Conservation (phyloP, 169 alveolate species). For the Theileria annulata region DNA sequence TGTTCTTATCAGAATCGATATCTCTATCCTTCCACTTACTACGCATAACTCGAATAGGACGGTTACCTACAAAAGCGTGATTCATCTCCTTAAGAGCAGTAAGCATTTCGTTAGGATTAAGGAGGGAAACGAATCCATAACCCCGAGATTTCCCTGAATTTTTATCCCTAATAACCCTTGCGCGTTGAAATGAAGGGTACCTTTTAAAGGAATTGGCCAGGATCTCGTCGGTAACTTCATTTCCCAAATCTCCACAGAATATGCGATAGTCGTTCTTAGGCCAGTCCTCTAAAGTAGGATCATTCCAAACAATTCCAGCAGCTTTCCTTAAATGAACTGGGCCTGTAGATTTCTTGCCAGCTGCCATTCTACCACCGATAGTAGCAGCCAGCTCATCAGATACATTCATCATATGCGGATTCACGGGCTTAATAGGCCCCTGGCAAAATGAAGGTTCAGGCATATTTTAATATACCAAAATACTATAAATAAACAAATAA, state of each 20-base stretch:
- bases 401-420: slow-evolving; percentile 22
- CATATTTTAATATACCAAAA: not conserved
- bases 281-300: slow-evolving; percentile 96
- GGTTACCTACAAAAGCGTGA: slow-evolving; percentile 92
- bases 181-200: slow-evolving; percentile 91
- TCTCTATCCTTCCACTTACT: slow-evolving; percentile 93
- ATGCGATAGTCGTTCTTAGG: slow-evolving; percentile 95
- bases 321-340: slow-evolving; percentile 88
- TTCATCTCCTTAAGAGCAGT: slow-evolving; percentile 94
- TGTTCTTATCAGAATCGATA: slow-evolving; percentile 77
- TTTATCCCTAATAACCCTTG: slow-evolving; percentile 93
- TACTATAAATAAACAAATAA: not conserved
- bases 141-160: slow-evolving; percentile 95
- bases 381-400: slow-evolving; percentile 67
- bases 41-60: slow-evolving; percentile 90
- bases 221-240: slow-evolving; percentile 96
- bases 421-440: slow-evolving; percentile 5
- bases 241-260: slow-evolving; percentile 96
- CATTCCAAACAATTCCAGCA: slow-evolving; percentile 96
- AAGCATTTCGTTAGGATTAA: slow-evolving; percentile 89
- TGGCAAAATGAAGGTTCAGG: not conserved
- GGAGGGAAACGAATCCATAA: slow-evolving; percentile 92
- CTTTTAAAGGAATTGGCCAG: slow-evolving; percentile 94
- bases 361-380: slow-evolving; percentile 64
- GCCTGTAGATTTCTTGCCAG: slow-evolving; percentile 45